Evolutionary conservation across 1,139 yeast species (phyloP), one percentile per base, ranked within the genome.

Genomic region (Hanseniaspora sp.): DNA sequence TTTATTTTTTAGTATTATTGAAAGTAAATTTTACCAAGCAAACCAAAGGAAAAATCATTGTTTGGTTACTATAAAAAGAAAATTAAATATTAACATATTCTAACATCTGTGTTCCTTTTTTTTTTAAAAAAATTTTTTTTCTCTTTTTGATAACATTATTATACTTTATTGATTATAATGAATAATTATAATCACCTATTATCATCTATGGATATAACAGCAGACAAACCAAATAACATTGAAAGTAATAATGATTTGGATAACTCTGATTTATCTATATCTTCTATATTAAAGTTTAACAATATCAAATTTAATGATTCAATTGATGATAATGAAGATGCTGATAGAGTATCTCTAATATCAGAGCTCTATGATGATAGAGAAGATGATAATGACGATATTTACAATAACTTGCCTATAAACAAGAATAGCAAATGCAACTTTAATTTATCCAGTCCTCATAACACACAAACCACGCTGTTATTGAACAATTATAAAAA

Each of bases 401-500:
- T 37, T n/a, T 43, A 43, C 30, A 31, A 31, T 37, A 41, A 46
- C n/a, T 38, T 51, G 28, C 54, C 54, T 9, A 12, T 51, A 15
- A 51, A 51, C 15, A 51, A 45, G 12, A 44, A 44, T 18, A 51
- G 31, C 18, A 40, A 37, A 29, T 45, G 45, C n/a, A 44, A 7
- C 23, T 44, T 42, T 34, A 51, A 51, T 39, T 34, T 51, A 2
- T 23, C 15, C 15, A 13, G 29, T 8, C 41, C 15, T 18, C 33
- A 45, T 12, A 45, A 45, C 28, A 31, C 44, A 4, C 46, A 43
- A 13, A 42, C 46, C 8, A 41, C 53, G 4, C 13, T 34, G 12
- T 34, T 48, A 8, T 34, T 48, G 7, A 45, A 42, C 12, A 48
- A 48, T 28, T 51, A 51, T 18, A 43, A 46, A 51, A 44, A 30